Evolutionary conservation across 2,329 filamentous ascomycete genomes (phyloP).

Genomic region (Stemphylium lycopersici): DNA sequence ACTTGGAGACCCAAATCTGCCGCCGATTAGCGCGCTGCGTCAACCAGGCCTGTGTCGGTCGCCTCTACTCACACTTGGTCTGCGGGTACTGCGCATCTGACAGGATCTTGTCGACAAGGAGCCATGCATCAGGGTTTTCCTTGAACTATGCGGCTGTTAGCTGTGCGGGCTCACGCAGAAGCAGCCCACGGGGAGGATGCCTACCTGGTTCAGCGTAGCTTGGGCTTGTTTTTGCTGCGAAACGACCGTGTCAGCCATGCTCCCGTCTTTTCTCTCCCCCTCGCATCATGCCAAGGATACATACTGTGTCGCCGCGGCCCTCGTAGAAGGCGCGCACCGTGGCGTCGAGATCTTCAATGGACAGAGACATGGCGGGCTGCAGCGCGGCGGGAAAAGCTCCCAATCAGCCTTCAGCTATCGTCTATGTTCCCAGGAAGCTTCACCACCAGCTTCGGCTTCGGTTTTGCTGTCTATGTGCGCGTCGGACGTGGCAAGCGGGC

Average conservation of each 20-base stretch:
- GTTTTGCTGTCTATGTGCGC: constrained; percentile 13
- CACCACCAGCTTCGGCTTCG: constrained; percentile 13
- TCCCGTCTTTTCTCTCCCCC: constrained; percentile 16
- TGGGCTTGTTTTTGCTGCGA: constrained; percentile 93
- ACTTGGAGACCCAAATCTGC: constrained; percentile 92
- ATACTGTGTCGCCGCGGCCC: constrained; percentile 89
- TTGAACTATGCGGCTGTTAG: constrained; percentile 74
- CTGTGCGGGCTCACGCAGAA: constrained; percentile 5
- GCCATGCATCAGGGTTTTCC: constrained; percentile 97
- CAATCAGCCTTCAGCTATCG: constrained; percentile 32
- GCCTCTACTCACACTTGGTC: constrained; percentile 79
- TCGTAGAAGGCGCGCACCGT: constrained; percentile 98
- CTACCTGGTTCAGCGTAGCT: constrained; percentile 88
- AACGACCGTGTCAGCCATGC: constrained; percentile 47
- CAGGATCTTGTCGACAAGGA: constrained; percentile 95
- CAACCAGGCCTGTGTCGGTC: constrained; percentile 19
- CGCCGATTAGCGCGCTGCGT: constrained; percentile 44
- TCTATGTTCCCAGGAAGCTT: constrained; percentile 31
- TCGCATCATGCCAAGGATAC: constrained; percentile 40
- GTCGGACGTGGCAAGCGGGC: constrained; percentile 18
- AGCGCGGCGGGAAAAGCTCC: constrained; percentile 43
- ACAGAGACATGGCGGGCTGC: constrained; percentile 63
- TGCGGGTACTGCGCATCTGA: constrained; percentile 91
- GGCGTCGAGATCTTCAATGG: constrained; percentile 93
- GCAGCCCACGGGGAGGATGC: constrained; percentile 33